Percentiles rank a stretch among this genome's conserved stretches.
Evolutionary conservation across 2,329 filamentous ascomycete genomes (phyloP).

Genomic region (Exophiala bonariae): DNA sequence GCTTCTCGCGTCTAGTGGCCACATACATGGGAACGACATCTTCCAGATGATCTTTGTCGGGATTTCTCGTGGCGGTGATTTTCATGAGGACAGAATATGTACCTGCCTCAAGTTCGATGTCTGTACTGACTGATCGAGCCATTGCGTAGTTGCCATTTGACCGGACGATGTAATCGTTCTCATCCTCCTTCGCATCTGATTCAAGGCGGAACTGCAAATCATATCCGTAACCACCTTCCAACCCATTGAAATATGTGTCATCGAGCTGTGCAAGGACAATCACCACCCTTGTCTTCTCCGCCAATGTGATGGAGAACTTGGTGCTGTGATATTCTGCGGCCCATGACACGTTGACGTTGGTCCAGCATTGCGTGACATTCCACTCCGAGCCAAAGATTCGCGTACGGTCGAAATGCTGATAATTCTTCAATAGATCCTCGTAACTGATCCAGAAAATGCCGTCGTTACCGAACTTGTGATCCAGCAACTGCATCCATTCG

Average conservation of each 20-base stretch:
- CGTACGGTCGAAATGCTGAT: conserved; percentile 61
- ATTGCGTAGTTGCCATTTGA: conserved; percentile 61
- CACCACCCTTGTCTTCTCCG: conserved; percentile 54
- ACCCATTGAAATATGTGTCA: conserved; percentile 59
- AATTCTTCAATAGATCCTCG: conserved; percentile 58
- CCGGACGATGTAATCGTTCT: conserved; percentile 59
- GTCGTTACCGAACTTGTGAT: conserved; percentile 75
- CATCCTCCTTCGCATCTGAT: conserved; percentile 50
- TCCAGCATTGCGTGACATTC: conserved; percentile 63
- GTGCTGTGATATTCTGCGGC: conserved; percentile 59
- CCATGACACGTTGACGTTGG: conserved; percentile 60
- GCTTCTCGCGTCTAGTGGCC: conserved; percentile 67
- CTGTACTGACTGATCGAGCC: conserved; percentile 73
- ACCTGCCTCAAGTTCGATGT: conserved; percentile 72
- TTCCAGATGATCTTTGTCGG: conserved; percentile 43
- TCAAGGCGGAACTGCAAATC: conserved; percentile 60
- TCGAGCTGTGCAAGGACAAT: conserved; percentile 63
- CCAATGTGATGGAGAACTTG: conserved; percentile 57
- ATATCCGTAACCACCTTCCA: conserved; percentile 59
- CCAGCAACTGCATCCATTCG: conserved; percentile 71
- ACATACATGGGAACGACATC: conserved; percentile 68
- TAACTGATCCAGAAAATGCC: conserved; percentile 66
- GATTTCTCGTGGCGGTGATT: conserved; percentile 64
- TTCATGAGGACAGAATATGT: conserved; percentile 75
- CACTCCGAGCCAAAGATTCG: conserved; percentile 61